Evolutionary conservation across 768 basidiomycete species (phyloP).

Genomic region (Boletus bicolor): DNA sequence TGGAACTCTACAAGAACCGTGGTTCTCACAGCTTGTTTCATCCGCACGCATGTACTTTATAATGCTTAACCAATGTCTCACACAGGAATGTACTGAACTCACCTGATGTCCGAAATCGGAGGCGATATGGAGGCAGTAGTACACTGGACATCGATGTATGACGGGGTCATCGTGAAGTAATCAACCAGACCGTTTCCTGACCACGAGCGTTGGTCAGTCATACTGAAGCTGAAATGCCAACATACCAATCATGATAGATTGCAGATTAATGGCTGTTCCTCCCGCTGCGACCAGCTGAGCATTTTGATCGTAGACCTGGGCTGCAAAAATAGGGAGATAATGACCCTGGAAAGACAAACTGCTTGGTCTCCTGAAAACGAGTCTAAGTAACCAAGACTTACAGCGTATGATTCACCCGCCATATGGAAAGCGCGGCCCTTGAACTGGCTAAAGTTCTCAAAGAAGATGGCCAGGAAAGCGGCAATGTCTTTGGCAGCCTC

Average conservation of each 20-base stretch:
- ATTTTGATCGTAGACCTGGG: conserved; percentile 45
- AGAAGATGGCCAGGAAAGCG: conserved; percentile 66
- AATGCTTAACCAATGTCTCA: background rate
- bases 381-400: conserved; percentile 8
- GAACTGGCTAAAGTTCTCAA: conserved; percentile 66
- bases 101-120: conserved; percentile 28
- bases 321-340: conserved; percentile 46
- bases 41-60: conserved; percentile 33
- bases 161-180: conserved; percentile 33
- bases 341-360: conserved; percentile 35
- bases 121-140: conserved; percentile 40
- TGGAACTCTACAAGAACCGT: background rate
- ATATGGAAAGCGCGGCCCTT: conserved; percentile 59
- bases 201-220: background rate
- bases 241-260: conserved; percentile 44
- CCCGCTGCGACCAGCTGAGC: conserved; percentile 38
- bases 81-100: background rate
- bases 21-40: conserved; percentile 37
- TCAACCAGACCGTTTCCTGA: conserved; percentile 42
- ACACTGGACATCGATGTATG: conserved; percentile 52
- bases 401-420: conserved; percentile 54
- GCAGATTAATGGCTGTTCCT: conserved; percentile 43
- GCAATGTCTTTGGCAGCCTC: conserved; percentile 65
- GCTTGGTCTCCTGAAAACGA: background rate
- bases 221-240: background rate